Evolutionary conservation across 495 filamentous ascomycete species (phyloP).

Genomic region (Articulospora tetracladia): DNA sequence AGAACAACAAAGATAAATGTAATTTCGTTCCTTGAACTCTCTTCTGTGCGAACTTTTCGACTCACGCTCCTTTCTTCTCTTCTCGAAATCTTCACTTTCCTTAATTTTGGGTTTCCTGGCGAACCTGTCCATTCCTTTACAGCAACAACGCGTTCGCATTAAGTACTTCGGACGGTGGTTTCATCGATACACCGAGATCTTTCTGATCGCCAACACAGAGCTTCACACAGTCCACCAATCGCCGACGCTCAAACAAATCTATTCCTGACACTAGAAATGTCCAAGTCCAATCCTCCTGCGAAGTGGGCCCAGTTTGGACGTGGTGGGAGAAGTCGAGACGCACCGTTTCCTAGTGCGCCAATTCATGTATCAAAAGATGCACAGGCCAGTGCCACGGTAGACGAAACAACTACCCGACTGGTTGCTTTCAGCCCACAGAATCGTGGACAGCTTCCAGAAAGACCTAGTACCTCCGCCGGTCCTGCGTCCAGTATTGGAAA

Average conservation of each 20-base stretch:
- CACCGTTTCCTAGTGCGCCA: constrained; percentile 23
- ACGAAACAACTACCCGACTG: constrained; percentile 1
- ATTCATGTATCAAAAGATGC: constrained; percentile 23
- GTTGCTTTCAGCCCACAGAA: constrained; percentile 15
- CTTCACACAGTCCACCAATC: constrained; percentile 14
- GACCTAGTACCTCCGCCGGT: constrained; percentile 25
- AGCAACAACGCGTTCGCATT: not conserved
- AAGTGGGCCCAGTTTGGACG: constrained; percentile 13
- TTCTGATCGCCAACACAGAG: not conserved
- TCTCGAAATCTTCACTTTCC: constrained; percentile 2
- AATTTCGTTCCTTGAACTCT: constrained; percentile 11
- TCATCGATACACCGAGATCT: constrained; percentile 4
- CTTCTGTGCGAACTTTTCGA: constrained; percentile 1
- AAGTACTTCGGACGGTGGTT: constrained; percentile 10
- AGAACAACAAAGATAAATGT: constrained; percentile 16
- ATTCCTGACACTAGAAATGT: constrained; percentile 4
- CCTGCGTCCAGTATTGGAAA: constrained; percentile 10
- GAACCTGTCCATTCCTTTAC: constrained; percentile 27
- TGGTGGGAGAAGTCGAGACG: constrained; percentile 23
- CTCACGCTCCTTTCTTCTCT: constrained; percentile 5
- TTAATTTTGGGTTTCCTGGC: constrained; percentile 21
- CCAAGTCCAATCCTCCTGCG: constrained; percentile 7
- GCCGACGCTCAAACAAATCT: not conserved
- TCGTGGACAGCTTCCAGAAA: constrained; percentile 12
- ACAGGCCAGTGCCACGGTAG: constrained; percentile 17